Evolutionary conservation across 2,329 filamentous ascomycete genomes (phyloP).

Genomic region (Apiospora saccharicola): DNA sequence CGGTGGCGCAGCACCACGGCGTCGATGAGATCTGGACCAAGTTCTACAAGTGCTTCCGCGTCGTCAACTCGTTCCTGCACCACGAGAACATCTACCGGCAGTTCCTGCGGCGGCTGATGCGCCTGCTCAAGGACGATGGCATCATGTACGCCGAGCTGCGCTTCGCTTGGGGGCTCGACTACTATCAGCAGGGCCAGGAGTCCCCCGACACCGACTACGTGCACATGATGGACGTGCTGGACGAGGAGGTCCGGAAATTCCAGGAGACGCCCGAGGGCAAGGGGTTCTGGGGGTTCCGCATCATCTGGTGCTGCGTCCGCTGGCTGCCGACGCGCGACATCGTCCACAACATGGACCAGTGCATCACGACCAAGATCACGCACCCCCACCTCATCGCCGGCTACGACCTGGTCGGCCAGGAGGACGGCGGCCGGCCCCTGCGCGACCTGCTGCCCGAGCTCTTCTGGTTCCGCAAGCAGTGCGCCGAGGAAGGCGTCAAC

Average conservation of each 20-base stretch:
- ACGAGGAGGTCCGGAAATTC: slow-evolving; percentile 81
- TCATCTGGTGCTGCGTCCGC: slow-evolving; percentile 85
- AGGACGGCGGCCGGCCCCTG: slow-evolving; percentile 80
- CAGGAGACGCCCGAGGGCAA: slow-evolving; percentile 73
- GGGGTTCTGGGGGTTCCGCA: slow-evolving; percentile 82
- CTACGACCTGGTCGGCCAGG: slow-evolving; percentile 89
- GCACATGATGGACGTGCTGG: slow-evolving; percentile 75
- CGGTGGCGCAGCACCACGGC: slow-evolving; percentile 81
- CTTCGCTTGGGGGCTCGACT: slow-evolving; percentile 76
- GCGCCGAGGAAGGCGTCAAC: slow-evolving; percentile 76
- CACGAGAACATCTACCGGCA: slow-evolving; percentile 89
- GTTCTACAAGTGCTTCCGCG: slow-evolving; percentile 76
- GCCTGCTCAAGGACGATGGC: slow-evolving; percentile 78
- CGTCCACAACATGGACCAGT: slow-evolving; percentile 84
- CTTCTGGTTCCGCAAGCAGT: slow-evolving; percentile 93
- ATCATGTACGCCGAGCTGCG: slow-evolving; percentile 84
- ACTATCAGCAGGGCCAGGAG: slow-evolving; percentile 70
- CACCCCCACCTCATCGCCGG: slow-evolving; percentile 84
- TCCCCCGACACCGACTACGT: slow-evolving; percentile 71
- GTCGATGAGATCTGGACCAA: slow-evolving; percentile 86
- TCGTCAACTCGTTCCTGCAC: slow-evolving; percentile 78
- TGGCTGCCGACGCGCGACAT: slow-evolving; percentile 69
- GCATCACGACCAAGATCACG: slow-evolving; percentile 80
- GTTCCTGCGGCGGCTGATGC: slow-evolving; percentile 76
- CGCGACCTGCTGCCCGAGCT: slow-evolving; percentile 81